Evolutionary conservation across 2,329 filamentous ascomycete species (phyloP).

Genomic region (Venturia oleaginea): DNA sequence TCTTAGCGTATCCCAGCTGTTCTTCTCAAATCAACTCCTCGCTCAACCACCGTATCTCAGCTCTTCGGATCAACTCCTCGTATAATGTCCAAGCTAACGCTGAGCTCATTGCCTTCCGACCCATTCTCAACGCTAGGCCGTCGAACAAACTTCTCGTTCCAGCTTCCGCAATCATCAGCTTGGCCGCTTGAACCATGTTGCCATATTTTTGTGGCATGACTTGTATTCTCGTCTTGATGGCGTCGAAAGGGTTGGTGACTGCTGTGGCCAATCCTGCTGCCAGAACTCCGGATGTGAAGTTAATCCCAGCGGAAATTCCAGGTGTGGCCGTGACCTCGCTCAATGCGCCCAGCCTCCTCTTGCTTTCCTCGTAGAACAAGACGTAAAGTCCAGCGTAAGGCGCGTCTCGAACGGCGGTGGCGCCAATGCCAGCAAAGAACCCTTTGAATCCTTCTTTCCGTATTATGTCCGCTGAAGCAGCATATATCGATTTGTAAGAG

Average conservation of each 20-base stretch:
- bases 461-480: slow-evolving; percentile 67
- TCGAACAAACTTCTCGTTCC: slow-evolving; percentile 74
- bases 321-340: slow-evolving; percentile 16
- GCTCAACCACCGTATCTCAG: slow-evolving; percentile 38
- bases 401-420: slow-evolving; percentile 87
- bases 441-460: slow-evolving; percentile 65
- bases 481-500: slow-evolving; percentile 64
- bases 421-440: slow-evolving; percentile 90
- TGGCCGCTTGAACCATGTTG: slow-evolving; percentile 71
- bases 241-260: slow-evolving; percentile 93
- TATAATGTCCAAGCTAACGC: slow-evolving; percentile 98
- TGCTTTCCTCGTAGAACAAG: slow-evolving; percentile 81
- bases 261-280: slow-evolving; percentile 77
- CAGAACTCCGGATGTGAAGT: slow-evolving; percentile 73
- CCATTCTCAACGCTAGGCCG: slow-evolving; percentile 77
- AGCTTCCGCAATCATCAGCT: slow-evolving; percentile 72
- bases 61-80: slow-evolving; percentile 78
- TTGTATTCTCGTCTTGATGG: slow-evolving; percentile 90
- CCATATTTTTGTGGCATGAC: slow-evolving; percentile 73
- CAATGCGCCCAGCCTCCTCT: slow-evolving; percentile 47
- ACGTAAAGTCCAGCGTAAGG: slow-evolving; percentile 95
- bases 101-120: slow-evolving; percentile 81
- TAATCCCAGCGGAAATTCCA: slow-evolving; percentile 55
- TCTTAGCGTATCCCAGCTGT: not conserved
- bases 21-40: not conserved